Evolutionary conservation across 1,284 basidiomycete species (phyloP).

Genomic region (Xanthoconium separans): DNA sequence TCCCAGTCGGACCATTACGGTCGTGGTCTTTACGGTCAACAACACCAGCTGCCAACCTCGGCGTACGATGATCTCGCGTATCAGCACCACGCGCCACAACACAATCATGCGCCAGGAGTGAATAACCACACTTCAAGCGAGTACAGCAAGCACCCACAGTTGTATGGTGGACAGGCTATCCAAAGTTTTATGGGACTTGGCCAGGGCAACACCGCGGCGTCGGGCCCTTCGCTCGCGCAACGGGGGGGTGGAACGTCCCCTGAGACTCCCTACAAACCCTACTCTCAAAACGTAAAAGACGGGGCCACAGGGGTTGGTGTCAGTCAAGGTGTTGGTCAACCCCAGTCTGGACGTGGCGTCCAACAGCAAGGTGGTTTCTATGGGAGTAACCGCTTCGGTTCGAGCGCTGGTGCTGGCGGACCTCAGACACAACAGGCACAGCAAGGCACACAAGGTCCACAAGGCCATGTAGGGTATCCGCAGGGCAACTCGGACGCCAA

Average conservation of each 20-base stretch:
- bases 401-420: constrained; percentile 42
- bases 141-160: constrained; percentile 58
- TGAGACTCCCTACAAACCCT: constrained; percentile 72
- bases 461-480: constrained; percentile 55
- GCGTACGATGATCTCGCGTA: constrained; percentile 67
- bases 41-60: constrained; percentile 49
- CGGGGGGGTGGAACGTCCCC: constrained; percentile 55
- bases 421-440: constrained; percentile 45
- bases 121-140: constrained; percentile 54
- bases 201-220: constrained; percentile 44
- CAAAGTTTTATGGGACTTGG: constrained; percentile 71
- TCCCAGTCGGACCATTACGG: constrained; percentile 58
- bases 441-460: constrained; percentile 53
- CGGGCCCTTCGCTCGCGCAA: constrained; percentile 47
- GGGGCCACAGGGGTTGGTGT: constrained; percentile 47
- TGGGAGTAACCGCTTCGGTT: constrained; percentile 57
- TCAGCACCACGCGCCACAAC: constrained; percentile 54
- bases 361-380: constrained; percentile 64
- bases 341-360: constrained; percentile 45
- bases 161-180: constrained; percentile 62
- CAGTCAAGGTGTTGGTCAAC: constrained; percentile 42
- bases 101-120: constrained; percentile 52
- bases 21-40: constrained; percentile 63
- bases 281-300: constrained; percentile 60
- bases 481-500: constrained; percentile 60